Evolutionary conservation across 2,329 filamentous ascomycete species (phyloP), one percentile per base, ranked within the genome.

Genomic region (Lachnellula willkommii): DNA sequence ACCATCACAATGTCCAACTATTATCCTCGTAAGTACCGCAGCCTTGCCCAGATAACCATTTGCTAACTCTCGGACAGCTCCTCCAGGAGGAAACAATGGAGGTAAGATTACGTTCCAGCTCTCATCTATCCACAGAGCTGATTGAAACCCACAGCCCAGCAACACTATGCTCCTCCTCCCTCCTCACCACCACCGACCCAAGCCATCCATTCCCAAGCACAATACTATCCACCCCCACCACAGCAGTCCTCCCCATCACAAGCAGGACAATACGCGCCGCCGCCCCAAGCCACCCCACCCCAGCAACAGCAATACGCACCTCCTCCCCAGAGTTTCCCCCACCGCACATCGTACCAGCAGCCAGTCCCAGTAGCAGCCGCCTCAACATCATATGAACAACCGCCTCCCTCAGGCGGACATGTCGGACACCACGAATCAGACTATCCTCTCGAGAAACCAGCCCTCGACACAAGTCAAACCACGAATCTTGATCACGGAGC

Each of bases 401-500:
- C 56, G 11, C 46, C 56, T 15, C 45, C 55, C 26, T 48, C 37
- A 36, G 54, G 52, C 20, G 63, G 63, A 5, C 53, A 59, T 24
- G 55, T 60, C 20, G 63, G 59, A 20, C 56, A 60, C 32, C 56
- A 60, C 22, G 57, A 60, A 7, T 48, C 56, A 15, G 59, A 60
- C 11, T 64, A 65, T 47, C 63, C 63, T 4, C 53, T 53, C 4
- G 66, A 69, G 47, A 69, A 71, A 48, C 58, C 66, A 36, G 53
- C 61, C 5, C 47, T 71, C n/a, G 65, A 72, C 50, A 68, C 62
- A 5, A 68, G 66, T 48, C 26, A 63, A 32, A 39, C 63, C 7
- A 17, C 32, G 3, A 68, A 68, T 56, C 63, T 74, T 15, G 70
- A 73, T 2, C 74, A 74, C 20, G 74, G 74, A 14, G 75, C 76